These are phyloP conservation scores for Tetrapisispora iriomotensis DNA, from an alignment of 805 yeast species.

Conservation along the genomic window DNA sequence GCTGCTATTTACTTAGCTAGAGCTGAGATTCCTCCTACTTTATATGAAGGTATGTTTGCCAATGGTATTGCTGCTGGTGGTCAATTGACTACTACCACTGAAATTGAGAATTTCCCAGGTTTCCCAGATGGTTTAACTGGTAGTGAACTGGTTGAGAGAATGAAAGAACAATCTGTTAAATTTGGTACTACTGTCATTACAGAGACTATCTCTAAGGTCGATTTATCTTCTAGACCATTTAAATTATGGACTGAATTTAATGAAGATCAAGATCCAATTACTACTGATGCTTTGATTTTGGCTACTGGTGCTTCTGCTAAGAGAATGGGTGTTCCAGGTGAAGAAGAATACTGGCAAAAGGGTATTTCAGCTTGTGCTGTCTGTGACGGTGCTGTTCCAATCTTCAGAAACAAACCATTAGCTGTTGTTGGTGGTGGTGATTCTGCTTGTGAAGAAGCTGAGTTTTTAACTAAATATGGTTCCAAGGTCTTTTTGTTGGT, in stretches of 20 bases:
- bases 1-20: conserved; percentile 96
- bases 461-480: conserved; percentile 93
- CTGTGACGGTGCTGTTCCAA: conserved; percentile 98
- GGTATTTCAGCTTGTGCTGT: conserved; percentile 99
- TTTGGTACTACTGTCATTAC: conserved; percentile 93
- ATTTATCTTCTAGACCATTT: conserved; percentile 79
- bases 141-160: conserved; percentile 78
- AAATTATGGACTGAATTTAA: conserved; percentile 94
- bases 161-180: conserved; percentile 78
- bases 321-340: conserved; percentile 90
- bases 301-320: conserved; percentile 98
- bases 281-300: conserved; percentile 83
- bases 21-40: conserved; percentile 88
- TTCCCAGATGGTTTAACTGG: conserved; percentile 92
- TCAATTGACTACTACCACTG: conserved; percentile 96
- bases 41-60: conserved; percentile 92
- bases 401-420: conserved; percentile 93
- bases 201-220: conserved; percentile 90
- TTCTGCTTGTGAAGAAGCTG: conserved; percentile 98
- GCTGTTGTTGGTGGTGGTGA: conserved; percentile 99
- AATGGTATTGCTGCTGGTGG: conserved; percentile 99
- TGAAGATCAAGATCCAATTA: conserved; percentile 83
- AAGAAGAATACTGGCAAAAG: conserved; percentile 96
- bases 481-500: conserved; percentile 90
- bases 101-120: conserved; percentile 97